These are phyloP conservation scores for Epithele typhae DNA, from an alignment of 768 basidiomycete genomes.

Conservation along the genomic window DNA sequence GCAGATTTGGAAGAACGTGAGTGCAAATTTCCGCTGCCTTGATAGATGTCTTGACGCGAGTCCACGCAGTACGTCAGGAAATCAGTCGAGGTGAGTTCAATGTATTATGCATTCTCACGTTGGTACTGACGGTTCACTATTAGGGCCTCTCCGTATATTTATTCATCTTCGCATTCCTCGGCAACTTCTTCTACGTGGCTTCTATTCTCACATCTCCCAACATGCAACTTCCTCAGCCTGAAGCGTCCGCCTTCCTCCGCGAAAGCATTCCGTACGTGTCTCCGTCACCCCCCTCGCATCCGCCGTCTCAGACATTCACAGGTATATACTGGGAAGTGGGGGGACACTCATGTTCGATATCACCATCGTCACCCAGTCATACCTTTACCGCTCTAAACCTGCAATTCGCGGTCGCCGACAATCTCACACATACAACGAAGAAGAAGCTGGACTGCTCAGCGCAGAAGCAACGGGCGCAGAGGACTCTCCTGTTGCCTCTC, in stretches of 20 bases:
- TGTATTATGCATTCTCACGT: too few species aligned
- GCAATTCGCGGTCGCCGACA: conserved; percentile 17
- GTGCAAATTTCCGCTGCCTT: conserved; percentile 29
- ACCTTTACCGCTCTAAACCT: conserved; percentile 57
- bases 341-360: conserved; percentile 94
- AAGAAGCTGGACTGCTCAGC: conserved; percentile 28
- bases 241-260: conserved; percentile 61
- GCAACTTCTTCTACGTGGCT: conserved; percentile 89
- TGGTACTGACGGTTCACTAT: too few species aligned
- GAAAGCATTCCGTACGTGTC: conserved; percentile 80
- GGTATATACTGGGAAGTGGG: conserved; percentile 86
- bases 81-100: conserved; percentile 68
- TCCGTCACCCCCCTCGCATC: not conserved
- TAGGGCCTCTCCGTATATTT: conserved; percentile 91
- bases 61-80: conserved; percentile 72
- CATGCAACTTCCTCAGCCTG: conserved; percentile 50
- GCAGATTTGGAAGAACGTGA: conserved; percentile 98
- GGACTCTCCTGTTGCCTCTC: conserved; percentile 14
- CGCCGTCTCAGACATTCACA: conserved; percentile 26
- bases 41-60: too few species aligned
- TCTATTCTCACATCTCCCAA: conserved; percentile 82
- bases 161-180: conserved; percentile 90
- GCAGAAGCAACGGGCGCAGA: conserved; percentile 19
- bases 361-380: conserved; percentile 82
- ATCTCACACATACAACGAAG: conserved; percentile 17